A percentile compares a stretch with the other conserved stretches of the same genome.
Conservation (phyloP, 2,329 filamentous ascomycete species). For the Aspergillus sp. region DNA sequence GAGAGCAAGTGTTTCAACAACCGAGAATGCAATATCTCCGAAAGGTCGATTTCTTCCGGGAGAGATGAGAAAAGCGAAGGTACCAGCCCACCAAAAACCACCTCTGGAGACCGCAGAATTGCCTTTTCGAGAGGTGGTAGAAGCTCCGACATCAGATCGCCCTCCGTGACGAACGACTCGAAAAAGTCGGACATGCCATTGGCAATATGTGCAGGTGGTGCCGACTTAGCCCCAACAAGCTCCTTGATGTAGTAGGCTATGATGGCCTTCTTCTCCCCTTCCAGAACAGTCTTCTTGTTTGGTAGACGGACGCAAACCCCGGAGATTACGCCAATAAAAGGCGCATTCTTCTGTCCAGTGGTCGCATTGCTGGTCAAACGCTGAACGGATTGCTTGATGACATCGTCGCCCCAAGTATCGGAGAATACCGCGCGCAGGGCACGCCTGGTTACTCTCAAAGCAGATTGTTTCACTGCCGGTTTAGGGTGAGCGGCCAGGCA, state of each 20-base stretch:
- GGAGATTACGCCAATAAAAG: conserved; percentile 80
- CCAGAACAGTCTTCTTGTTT: conserved; percentile 62
- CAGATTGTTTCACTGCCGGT: conserved; percentile 67
- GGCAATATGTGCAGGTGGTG: conserved; percentile 70
- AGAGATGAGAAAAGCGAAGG: conserved; percentile 71
- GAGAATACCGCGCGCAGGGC: conserved; percentile 74
- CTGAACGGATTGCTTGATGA: conserved; percentile 63
- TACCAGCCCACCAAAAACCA: conserved; percentile 78
- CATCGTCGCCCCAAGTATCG: conserved; percentile 58
- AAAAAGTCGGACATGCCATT: conserved; percentile 81
- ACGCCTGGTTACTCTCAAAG: conserved; percentile 74
- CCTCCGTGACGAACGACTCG: conserved; percentile 65
- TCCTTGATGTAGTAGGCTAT: conserved; percentile 84
- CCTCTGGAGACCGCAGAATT: conserved; percentile 83
- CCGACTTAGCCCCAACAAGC: conserved; percentile 73
- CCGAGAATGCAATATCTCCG: conserved; percentile 67
- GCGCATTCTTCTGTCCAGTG: conserved; percentile 67
- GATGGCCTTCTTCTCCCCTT: conserved; percentile 68
- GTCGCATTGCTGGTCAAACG: conserved; percentile 68
- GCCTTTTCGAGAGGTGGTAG: conserved; percentile 85
- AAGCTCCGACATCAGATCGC: conserved; percentile 74
- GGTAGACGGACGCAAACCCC: conserved; percentile 77
- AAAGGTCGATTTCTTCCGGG: conserved; percentile 71
- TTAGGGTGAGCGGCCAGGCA: conserved; percentile 69
- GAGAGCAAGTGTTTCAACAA: conserved; percentile 85